These are phyloP conservation scores for Cryptococcus neoformans DNA, from an alignment of 1,284 basidiomycete genomes.

Conservation along the genomic window DNA sequence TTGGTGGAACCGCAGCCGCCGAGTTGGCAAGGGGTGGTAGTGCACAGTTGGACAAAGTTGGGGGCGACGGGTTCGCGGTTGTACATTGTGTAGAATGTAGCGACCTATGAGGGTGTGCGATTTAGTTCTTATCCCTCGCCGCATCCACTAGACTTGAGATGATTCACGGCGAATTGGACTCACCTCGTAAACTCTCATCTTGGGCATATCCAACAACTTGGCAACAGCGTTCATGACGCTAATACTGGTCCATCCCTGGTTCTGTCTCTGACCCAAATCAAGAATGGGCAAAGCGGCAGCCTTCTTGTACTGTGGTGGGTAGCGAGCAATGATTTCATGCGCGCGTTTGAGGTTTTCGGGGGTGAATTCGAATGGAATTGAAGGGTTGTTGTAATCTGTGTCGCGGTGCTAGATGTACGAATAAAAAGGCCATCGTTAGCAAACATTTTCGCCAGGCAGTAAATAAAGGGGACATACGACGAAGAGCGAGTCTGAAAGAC, in stretches of 20 bases:
- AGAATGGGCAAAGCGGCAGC: constrained; percentile 95
- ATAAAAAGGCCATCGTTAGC: constrained; percentile 5
- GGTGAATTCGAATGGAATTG: constrained; percentile 83
- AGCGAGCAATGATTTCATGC: constrained; percentile 83
- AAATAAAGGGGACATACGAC: constrained; percentile 47
- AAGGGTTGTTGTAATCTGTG: constrained; percentile 85
- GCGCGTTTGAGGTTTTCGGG: constrained; percentile 78
- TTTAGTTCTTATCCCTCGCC: not conserved
- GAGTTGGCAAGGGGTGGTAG: constrained; percentile 97
- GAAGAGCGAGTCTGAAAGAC: constrained; percentile 61
- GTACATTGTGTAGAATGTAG: constrained; percentile 99
- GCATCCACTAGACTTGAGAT: not conserved
- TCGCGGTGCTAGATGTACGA: constrained; percentile 71
- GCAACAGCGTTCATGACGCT: constrained; percentile 99
- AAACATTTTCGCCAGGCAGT: not conserved
- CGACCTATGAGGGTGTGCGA: constrained; percentile 56
- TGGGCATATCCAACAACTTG: constrained; percentile 85
- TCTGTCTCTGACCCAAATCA: constrained; percentile 95
- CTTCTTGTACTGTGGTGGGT: constrained; percentile 97
- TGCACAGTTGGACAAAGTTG: constrained; percentile 97
- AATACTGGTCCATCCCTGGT: constrained; percentile 98
- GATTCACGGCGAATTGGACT: constrained; percentile 5
- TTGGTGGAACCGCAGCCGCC: constrained; percentile 78
- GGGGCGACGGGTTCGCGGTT: constrained; percentile 94
- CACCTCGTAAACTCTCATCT: constrained; percentile 96